Conservation (phyloP, 768 basidiomycete genomes). For the Lentinula sp. region DNA sequence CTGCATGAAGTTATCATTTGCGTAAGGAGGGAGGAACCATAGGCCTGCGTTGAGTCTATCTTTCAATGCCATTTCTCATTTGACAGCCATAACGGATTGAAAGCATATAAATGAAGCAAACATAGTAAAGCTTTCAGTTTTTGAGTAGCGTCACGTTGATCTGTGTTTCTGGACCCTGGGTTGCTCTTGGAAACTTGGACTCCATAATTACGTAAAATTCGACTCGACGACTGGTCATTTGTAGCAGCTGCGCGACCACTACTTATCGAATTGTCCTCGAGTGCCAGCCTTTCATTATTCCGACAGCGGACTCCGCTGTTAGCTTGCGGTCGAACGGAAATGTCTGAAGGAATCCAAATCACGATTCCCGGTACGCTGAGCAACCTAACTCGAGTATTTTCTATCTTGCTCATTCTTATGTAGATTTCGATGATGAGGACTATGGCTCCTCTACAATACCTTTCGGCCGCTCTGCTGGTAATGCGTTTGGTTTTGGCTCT, state of each 20-base stretch:
- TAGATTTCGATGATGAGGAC: conserved; percentile 81
- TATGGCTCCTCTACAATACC: conserved; percentile 54
- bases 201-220: too few relatives aligned
- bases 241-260: not conserved
- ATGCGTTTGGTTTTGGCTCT: conserved; percentile 38
- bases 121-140: too few relatives aligned
- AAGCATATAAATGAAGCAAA: too few relatives aligned
- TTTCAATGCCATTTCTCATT: too few relatives aligned
- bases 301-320: not conserved
- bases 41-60: too few relatives aligned
- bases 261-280: not conserved
- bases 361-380: conserved; percentile 51
- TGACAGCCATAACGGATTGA: too few relatives aligned
- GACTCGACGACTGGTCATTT: too few relatives aligned
- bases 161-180: too few relatives aligned
- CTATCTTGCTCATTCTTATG: conserved; percentile 4
- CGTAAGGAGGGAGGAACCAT: too few relatives aligned
- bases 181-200: too few relatives aligned
- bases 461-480: conserved; percentile 55
- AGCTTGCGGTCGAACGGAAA: not conserved
- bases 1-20: too few relatives aligned
- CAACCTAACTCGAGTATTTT: conserved; percentile 1
- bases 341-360: conserved; percentile 48
- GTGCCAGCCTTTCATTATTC: not conserved
- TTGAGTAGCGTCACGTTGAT: too few relatives aligned